Evolutionary conservation across 140 eudicot genomes (phyloP).

Genomic region (Cichorium intybus): DNA sequence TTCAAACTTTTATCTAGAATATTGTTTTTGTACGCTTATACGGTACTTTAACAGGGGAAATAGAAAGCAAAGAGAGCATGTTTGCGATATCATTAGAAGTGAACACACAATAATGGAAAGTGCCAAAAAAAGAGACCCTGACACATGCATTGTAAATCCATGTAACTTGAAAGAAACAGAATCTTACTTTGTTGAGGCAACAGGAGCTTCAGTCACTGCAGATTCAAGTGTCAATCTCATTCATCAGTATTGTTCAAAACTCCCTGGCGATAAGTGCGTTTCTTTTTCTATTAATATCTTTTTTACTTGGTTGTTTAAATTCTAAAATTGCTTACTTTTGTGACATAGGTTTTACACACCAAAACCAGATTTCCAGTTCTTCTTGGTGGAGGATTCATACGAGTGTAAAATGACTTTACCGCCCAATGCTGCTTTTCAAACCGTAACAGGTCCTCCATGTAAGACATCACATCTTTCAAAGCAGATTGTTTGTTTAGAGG

Average conservation of each 20-base stretch:
- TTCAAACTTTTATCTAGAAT: too few relatives aligned
- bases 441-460: slow-evolving; percentile 45
- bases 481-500: slow-evolving; percentile 74
- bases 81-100: slow-evolving; percentile 49
- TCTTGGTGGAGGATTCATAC: slow-evolving; percentile 34
- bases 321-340: slow-evolving; percentile 8
- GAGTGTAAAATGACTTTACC: slow-evolving; percentile 56
- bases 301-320: background rate
- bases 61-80: slow-evolving; percentile 49
- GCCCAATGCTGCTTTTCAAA: slow-evolving; percentile 57
- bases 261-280: slow-evolving; percentile 60
- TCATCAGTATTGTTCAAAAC: slow-evolving; percentile 56
- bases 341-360: slow-evolving; percentile 38
- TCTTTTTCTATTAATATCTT: background rate
- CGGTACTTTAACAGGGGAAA: slow-evolving; percentile 55
- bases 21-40: slow-evolving; percentile 11
- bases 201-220: slow-evolving; percentile 67
- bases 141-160: slow-evolving; percentile 30
- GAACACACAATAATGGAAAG: slow-evolving; percentile 45
- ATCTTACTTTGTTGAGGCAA: slow-evolving; percentile 47
- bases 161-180: slow-evolving; percentile 33
- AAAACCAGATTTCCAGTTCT: slow-evolving; percentile 46
- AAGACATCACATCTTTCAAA: slow-evolving; percentile 34
- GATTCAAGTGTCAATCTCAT: slow-evolving; percentile 63
- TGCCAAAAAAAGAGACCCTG: slow-evolving; percentile 45